Percentiles rank a stretch among this genome's conserved stretches.
Evolutionary conservation across 2,329 filamentous ascomycete genomes (phyloP).

Genomic region (Fusarium kyushuense): DNA sequence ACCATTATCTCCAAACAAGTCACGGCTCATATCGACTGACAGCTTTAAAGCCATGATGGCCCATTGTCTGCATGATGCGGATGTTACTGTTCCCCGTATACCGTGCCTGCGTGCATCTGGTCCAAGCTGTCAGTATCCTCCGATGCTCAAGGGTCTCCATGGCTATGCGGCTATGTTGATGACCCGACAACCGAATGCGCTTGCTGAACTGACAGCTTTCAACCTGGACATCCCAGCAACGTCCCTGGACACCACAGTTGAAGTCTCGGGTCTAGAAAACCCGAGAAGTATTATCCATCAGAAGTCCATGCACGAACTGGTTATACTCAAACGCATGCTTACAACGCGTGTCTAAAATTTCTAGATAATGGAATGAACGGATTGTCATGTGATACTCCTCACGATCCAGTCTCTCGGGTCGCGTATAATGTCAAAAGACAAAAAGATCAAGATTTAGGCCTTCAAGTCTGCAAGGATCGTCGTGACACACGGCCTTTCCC

Average conservation of each 20-base stretch:
- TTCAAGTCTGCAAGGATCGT: not conserved
- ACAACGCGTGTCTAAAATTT: not conserved
- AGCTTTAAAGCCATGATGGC: not conserved
- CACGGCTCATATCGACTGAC: not conserved
- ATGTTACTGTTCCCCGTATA: not conserved
- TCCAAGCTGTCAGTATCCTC: not conserved
- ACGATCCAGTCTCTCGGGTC: not conserved
- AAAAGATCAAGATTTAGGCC: not conserved
- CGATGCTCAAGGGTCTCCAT: not conserved
- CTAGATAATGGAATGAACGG: too few species aligned
- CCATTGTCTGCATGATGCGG: not conserved
- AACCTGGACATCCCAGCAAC: not conserved
- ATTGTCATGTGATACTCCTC: not conserved
- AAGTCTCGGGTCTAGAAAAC: not conserved
- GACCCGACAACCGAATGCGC: not conserved
- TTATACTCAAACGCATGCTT: not conserved
- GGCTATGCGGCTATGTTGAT: not conserved
- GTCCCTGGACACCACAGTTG: accelerated
- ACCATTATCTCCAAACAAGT: not conserved
- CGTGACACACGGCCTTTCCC: constrained; percentile 1
- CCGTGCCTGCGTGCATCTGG: not conserved
- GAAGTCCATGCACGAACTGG: too few species aligned
- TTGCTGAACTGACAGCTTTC: not conserved
- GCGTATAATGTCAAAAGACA: not conserved
- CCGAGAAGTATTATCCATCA: not conserved